Percentiles rank a stretch among this genome's conserved stretches.
Evolutionary conservation across 352 stramenopile species (phyloP).

Genomic region (Phytophthora parvispora): DNA sequence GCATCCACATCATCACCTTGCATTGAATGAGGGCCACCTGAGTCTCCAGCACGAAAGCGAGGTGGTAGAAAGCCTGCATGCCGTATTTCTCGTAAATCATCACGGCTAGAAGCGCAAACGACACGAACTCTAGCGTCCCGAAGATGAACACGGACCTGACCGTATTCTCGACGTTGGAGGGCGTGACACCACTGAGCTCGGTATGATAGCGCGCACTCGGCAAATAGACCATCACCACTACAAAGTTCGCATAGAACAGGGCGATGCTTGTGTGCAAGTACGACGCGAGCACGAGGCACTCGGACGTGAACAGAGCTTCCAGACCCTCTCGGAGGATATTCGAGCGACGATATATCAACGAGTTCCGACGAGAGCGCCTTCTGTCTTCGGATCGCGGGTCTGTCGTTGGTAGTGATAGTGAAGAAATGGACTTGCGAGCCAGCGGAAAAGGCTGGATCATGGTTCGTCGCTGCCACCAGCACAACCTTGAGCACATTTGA

Average conservation of each 20-base stretch:
- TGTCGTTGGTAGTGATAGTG: background rate
- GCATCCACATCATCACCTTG: constrained; percentile 43
- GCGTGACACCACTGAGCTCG: constrained; percentile 24
- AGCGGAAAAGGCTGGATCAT: background rate
- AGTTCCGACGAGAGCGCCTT: background rate
- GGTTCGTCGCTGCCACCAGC: background rate
- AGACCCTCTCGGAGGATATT: constrained; percentile 21
- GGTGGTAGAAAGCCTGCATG: constrained; percentile 27
- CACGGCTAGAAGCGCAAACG: constrained; percentile 20
- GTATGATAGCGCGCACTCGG: constrained; percentile 42
- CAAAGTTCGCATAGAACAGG: constrained; percentile 37
- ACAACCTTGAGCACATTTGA: background rate
- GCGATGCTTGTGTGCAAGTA: constrained; percentile 37
- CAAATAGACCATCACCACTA: constrained; percentile 25
- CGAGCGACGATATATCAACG: constrained; percentile 5
- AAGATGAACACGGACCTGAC: constrained; percentile 38
- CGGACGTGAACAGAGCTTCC: constrained; percentile 31
- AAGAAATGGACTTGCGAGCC: background rate
- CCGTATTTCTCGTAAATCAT: constrained; percentile 17
- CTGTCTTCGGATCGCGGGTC: background rate
- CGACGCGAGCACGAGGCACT: constrained; percentile 40
- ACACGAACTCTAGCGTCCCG: constrained; percentile 24
- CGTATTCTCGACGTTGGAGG: constrained; percentile 5
- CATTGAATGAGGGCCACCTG: constrained; percentile 24
- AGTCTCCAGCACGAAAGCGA: constrained; percentile 46